Evolutionary conservation across 176 grass and related monocot genomes (phyloP).

Genomic region (Lolium multiflorum): DNA sequence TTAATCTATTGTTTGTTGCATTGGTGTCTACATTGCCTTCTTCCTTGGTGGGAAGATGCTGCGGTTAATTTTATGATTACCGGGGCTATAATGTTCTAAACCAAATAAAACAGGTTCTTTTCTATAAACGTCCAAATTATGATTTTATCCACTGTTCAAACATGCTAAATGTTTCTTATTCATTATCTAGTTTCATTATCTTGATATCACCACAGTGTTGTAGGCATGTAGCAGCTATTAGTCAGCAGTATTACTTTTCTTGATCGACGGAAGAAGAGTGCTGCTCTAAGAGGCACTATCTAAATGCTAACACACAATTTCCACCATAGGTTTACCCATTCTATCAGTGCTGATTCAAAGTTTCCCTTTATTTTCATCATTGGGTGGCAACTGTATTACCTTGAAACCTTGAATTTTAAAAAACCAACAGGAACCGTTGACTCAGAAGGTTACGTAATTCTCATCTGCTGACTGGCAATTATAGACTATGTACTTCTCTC

Average conservation of each 20-base stretch:
- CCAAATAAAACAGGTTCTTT: constrained; percentile 77
- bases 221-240: neutral
- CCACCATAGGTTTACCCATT: too few relatives aligned
- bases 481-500: neutral
- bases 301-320: neutral
- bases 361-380: neutral
- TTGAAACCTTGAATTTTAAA: neutral
- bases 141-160: neutral
- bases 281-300: neutral
- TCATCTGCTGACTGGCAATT: neutral
- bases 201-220: neutral
- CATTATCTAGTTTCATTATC: neutral
- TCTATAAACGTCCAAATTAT: constrained; percentile 10
- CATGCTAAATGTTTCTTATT: constrained; percentile 13
- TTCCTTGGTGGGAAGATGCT: constrained; percentile 97
- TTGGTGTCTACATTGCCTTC: constrained; percentile 85
- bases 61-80: constrained; percentile 91
- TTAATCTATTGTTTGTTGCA: constrained; percentile 37
- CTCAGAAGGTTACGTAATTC: neutral
- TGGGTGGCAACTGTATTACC: neutral
- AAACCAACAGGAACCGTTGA: neutral
- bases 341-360: neutral
- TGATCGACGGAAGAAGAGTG: neutral
- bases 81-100: constrained; percentile 91
- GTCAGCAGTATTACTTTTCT: neutral